Percentiles rank a stretch among this genome's conserved stretches.
Conservation (phyloP, 257 asterid genomes). For the Lycium ferocissimum region DNA sequence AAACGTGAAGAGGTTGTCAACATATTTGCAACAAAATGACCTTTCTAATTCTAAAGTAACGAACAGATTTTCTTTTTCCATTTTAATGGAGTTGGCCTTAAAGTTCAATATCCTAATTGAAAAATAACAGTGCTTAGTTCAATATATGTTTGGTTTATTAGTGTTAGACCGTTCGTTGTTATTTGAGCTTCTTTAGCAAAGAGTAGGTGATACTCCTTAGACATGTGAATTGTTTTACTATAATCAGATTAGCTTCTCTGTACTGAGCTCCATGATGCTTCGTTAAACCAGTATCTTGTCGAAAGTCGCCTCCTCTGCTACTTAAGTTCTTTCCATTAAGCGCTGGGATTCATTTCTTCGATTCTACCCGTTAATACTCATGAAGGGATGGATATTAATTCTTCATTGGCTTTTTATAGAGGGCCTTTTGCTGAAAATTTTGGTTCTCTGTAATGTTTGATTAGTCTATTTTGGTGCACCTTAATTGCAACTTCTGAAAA, state of each 20-base stretch:
- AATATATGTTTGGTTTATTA: background rate
- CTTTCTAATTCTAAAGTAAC: background rate
- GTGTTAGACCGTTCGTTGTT: background rate
- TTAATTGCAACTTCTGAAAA: background rate
- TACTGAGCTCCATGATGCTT: background rate
- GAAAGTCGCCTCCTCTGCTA: background rate
- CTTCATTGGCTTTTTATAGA: background rate
- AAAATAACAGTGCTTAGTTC: background rate
- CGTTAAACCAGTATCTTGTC: background rate
- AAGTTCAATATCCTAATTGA: background rate
- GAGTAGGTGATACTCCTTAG: background rate
- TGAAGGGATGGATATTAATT: background rate
- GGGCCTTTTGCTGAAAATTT: background rate
- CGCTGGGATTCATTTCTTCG: background rate
- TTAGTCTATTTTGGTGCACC: background rate
- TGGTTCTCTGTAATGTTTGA: background rate
- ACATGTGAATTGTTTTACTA: background rate
- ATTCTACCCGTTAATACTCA: background rate
- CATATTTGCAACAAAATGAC: background rate
- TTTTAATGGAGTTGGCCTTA: background rate
- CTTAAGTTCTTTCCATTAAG: background rate
- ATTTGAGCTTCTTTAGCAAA: background rate
- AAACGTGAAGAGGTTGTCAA: background rate
- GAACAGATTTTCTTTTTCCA: background rate
- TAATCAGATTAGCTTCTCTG: background rate